A percentile compares a stretch with the other conserved stretches of the same genome.
Evolutionary conservation across 148 eudicot genomes (phyloP).

Genomic region (Rhododendron henanense): DNA sequence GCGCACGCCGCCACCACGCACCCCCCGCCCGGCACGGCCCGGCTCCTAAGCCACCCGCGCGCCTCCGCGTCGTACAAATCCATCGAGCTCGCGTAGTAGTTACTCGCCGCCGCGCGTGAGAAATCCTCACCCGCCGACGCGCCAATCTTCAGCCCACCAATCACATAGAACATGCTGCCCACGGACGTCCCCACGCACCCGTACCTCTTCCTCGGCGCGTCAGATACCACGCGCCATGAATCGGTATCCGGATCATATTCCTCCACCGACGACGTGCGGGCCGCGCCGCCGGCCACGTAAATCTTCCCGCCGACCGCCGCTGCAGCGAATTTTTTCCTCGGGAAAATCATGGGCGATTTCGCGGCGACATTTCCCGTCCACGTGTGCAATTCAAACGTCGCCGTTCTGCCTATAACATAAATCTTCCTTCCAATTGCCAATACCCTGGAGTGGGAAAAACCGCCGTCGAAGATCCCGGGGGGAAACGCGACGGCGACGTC

Average conservation of each 20-base stretch:
- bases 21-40: conserved; percentile 75
- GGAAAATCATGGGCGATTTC: conserved; percentile 32
- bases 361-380: conserved; percentile 53
- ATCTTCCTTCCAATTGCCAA: conserved; percentile 44
- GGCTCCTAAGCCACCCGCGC: conserved; percentile 55
- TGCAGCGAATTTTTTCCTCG: conserved; percentile 69
- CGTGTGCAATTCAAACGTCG: conserved; percentile 41
- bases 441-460: conserved; percentile 42
- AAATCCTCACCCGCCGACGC: conserved; percentile 8
- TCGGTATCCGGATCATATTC: conserved; percentile 54
- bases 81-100: conserved; percentile 69
- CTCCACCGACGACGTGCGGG: conserved; percentile 53
- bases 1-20: conserved; percentile 89
- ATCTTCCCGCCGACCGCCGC: conserved; percentile 47
- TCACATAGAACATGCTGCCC: conserved; percentile 57
- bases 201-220: conserved; percentile 70
- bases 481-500: conserved; percentile 16
- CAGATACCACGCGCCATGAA: conserved; percentile 54
- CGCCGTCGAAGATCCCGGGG: conserved; percentile 9
- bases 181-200: conserved; percentile 72
- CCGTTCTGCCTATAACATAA: conserved; percentile 38
- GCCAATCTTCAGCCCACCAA: conserved; percentile 67
- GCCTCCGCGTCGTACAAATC: conserved; percentile 62
- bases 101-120: conserved; percentile 44
- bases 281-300: conserved; percentile 70